Percentiles rank a stretch among this genome's conserved stretches.
phyloP scores from a whole-genome alignment of 2,329 filamentous ascomycete species.

The Epichloe sp. region DNA sequence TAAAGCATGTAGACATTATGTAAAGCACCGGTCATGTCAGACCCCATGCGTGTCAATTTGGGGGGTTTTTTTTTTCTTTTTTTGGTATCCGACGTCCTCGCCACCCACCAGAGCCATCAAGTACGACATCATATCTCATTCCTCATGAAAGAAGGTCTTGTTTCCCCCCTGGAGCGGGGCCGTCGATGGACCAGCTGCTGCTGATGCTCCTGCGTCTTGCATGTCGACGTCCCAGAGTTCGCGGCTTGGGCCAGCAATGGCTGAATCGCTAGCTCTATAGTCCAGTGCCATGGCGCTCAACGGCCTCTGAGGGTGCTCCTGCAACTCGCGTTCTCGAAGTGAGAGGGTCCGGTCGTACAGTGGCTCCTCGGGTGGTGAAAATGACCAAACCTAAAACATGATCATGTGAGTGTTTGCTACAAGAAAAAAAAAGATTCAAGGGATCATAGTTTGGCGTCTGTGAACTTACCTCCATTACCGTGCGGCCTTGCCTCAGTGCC shows the following conservation, averaged over 20 bases:
- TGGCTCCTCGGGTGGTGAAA: constrained; percentile 69
- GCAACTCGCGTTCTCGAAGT: constrained; percentile 32
- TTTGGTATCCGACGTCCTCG: not conserved
- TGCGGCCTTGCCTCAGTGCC: constrained; percentile 70
- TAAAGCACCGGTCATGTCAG: not conserved
- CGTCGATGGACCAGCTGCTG: constrained; percentile 37
- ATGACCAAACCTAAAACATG: constrained; percentile 68
- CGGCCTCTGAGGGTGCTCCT: constrained; percentile 34
- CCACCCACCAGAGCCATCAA: not conserved
- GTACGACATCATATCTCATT: constrained; percentile 14
- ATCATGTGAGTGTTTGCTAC: constrained; percentile 5
- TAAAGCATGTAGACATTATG: constrained; percentile 4
- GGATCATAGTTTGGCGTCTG: not conserved
- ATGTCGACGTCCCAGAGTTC: constrained; percentile 40
- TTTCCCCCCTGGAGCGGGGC: constrained; percentile 22
- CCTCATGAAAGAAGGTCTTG: constrained; percentile 38
- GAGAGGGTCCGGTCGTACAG: constrained; percentile 40
- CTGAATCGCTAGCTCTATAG: constrained; percentile 22
- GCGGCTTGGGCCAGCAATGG: constrained; percentile 17
- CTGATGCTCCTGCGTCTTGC: constrained; percentile 42
- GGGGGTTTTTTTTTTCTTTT: not conserved
- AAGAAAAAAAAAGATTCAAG: not conserved
- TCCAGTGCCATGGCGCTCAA: constrained; percentile 37
- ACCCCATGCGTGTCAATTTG: not conserved
- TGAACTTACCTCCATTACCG: constrained; percentile 84